A percentile compares a stretch with the other conserved stretches of the same genome.
Evolutionary conservation across 2,329 filamentous ascomycete genomes (phyloP).

Genomic region (Metarhizium anisopliae): DNA sequence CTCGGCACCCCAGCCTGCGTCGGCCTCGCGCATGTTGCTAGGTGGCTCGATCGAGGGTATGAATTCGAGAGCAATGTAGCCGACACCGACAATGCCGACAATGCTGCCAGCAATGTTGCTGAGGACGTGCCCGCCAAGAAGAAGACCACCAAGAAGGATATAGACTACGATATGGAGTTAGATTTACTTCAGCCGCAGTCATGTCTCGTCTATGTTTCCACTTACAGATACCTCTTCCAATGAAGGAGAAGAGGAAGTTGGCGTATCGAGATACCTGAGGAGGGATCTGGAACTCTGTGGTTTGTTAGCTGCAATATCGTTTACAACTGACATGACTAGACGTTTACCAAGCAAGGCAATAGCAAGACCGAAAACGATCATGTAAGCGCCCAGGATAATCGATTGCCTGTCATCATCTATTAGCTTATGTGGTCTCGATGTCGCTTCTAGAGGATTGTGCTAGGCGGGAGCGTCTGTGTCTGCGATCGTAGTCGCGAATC

Average conservation of each 20-base stretch:
- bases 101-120: slow-evolving; percentile 70
- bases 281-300: slow-evolving; percentile 81
- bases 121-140: slow-evolving; percentile 59
- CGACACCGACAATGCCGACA: slow-evolving; percentile 69
- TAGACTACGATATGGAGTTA: slow-evolving; percentile 56
- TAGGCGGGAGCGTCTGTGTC: not conserved
- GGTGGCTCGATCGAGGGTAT: slow-evolving; percentile 72
- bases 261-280: slow-evolving; percentile 89
- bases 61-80: slow-evolving; percentile 68
- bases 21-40: slow-evolving; percentile 72
- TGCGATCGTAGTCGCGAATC: not conserved
- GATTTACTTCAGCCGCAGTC: not conserved
- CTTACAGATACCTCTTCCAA: slow-evolving; percentile 91
- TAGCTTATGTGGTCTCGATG: not conserved
- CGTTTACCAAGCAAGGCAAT: slow-evolving; percentile 55
- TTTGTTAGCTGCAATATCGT: slow-evolving; percentile 13
- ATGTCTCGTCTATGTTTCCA: slow-evolving; percentile 16
- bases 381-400: slow-evolving; percentile 75
- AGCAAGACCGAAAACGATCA: slow-evolving; percentile 81
- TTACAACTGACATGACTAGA: not conserved
- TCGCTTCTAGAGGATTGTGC: not conserved
- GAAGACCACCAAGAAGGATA: slow-evolving; percentile 83
- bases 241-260: slow-evolving; percentile 95
- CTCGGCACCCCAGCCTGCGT: slow-evolving; percentile 67
- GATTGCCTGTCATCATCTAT: slow-evolving; percentile 15